Evolutionary conservation across 2,329 filamentous ascomycete species (phyloP).

Genomic region (Drechslerella coelobrocha): DNA sequence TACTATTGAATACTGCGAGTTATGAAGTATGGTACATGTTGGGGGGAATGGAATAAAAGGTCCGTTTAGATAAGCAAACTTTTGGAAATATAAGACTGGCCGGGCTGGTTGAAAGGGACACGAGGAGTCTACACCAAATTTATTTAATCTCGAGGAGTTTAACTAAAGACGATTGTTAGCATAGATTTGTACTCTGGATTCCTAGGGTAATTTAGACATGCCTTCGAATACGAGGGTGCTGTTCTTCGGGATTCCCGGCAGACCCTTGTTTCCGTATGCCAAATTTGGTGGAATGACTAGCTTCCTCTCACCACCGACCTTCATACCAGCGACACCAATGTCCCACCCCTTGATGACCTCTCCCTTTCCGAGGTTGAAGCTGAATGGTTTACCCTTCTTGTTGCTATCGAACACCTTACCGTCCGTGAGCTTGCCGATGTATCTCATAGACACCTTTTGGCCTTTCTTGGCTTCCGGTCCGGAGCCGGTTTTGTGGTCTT

Average conservation of each 20-base stretch:
- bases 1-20: conserved; percentile 4
- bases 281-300: conserved; percentile 85
- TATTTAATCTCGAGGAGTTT: conserved; percentile 86
- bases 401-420: conserved; percentile 98
- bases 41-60: conserved; percentile 16
- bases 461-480: conserved; percentile 88
- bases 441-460: conserved; percentile 89
- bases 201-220: conserved; percentile 45
- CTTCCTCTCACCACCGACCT: conserved; percentile 89
- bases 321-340: conserved; percentile 89
- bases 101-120: too few species aligned
- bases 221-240: conserved; percentile 86
- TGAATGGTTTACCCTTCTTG: conserved; percentile 98
- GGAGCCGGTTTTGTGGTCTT: conserved; percentile 90
- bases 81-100: too few species aligned
- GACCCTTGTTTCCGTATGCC: conserved; percentile 84
- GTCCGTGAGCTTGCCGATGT: conserved; percentile 95
- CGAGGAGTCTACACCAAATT: too few species aligned
- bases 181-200: neutral
- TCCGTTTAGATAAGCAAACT: conserved; percentile 5
- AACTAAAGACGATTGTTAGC: conserved; percentile 59
- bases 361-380: conserved; percentile 90
- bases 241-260: conserved; percentile 88
- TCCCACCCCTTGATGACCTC: conserved; percentile 99
- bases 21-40: conserved; percentile 25